Evolutionary conservation across 2,329 filamentous ascomycete genomes (phyloP).

Genomic region (Claviceps spartinae): DNA sequence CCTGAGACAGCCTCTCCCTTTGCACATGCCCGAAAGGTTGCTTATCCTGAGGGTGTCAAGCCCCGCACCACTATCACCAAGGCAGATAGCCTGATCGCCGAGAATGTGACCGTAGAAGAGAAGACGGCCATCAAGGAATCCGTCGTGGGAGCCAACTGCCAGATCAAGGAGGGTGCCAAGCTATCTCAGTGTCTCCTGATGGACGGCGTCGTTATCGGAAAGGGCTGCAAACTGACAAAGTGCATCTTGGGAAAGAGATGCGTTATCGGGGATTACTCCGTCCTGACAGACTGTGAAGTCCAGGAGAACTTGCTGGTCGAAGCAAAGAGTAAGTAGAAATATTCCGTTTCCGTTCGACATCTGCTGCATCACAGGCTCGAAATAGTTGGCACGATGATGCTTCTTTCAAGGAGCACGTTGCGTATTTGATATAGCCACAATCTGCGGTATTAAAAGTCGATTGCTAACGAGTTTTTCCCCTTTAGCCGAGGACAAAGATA

Average conservation of each 20-base stretch:
- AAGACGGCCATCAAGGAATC: constrained; percentile 86
- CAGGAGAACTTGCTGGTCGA: constrained; percentile 82
- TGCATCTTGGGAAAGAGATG: constrained; percentile 75
- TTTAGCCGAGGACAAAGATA: constrained; percentile 52
- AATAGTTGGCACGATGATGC: background rate
- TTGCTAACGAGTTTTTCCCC: background rate
- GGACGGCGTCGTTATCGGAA: constrained; percentile 78
- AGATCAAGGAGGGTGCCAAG: constrained; percentile 74
- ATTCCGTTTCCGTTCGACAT: background rate
- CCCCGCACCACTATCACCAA: constrained; percentile 69
- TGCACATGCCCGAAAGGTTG: constrained; percentile 66
- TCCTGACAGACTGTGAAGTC: constrained; percentile 82
- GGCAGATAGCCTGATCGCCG: constrained; percentile 68
- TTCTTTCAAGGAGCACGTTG: background rate
- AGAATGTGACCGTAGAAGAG: constrained; percentile 80
- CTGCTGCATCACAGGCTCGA: background rate
- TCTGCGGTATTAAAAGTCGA: background rate
- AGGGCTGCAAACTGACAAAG: constrained; percentile 70
- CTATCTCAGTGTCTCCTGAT: constrained; percentile 81
- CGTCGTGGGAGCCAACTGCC: constrained; percentile 76
- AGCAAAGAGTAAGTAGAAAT: constrained; percentile 42
- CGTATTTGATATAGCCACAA: background rate
- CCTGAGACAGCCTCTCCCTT: constrained; percentile 51
- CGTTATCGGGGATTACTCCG: constrained; percentile 67
- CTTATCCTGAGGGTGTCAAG: constrained; percentile 71